A percentile compares a stretch with the other conserved stretches of the same genome.
These are phyloP conservation scores for Viola pubescens DNA, from an alignment of 441 rosid species.

Conservation along the genomic window DNA sequence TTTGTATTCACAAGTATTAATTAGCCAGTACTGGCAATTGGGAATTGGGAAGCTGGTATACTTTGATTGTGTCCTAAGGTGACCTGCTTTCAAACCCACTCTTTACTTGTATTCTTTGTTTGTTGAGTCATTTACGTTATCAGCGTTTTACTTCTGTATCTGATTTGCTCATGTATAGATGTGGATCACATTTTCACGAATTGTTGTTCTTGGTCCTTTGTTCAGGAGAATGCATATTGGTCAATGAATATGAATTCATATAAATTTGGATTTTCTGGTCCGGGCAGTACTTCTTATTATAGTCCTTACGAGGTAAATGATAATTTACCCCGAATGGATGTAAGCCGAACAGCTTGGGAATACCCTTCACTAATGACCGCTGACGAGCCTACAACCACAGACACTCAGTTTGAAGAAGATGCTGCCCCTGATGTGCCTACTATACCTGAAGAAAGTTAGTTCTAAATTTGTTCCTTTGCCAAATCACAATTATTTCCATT, in stretches of 20 bases:
- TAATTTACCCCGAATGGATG: slow-evolving; percentile 50
- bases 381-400: slow-evolving; percentile 38
- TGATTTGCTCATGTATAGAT: too few relatives aligned
- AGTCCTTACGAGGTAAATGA: slow-evolving; percentile 50
- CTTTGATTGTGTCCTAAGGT: too few relatives aligned
- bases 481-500: background rate
- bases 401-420: slow-evolving; percentile 30
- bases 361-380: slow-evolving; percentile 31
- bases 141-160: too few relatives aligned
- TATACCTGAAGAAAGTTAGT: slow-evolving; percentile 62
- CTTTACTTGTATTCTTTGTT: too few relatives aligned
- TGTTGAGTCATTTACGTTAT: too few relatives aligned
- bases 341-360: slow-evolving; percentile 56
- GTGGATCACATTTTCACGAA: background rate
- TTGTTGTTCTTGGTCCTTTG: background rate
- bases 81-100: too few relatives aligned
- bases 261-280: slow-evolving; percentile 66
- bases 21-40: too few relatives aligned
- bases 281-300: slow-evolving; percentile 50
- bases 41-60: too few relatives aligned
- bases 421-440: slow-evolving; percentile 31
- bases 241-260: slow-evolving; percentile 62
- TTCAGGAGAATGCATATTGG: slow-evolving; percentile 68
- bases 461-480: background rate
- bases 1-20: too few relatives aligned